Percentiles rank a stretch among this genome's conserved stretches.
These are phyloP conservation scores for Willaertia magna DNA, from an alignment of 208 protist species.

Conservation along the genomic window DNA sequence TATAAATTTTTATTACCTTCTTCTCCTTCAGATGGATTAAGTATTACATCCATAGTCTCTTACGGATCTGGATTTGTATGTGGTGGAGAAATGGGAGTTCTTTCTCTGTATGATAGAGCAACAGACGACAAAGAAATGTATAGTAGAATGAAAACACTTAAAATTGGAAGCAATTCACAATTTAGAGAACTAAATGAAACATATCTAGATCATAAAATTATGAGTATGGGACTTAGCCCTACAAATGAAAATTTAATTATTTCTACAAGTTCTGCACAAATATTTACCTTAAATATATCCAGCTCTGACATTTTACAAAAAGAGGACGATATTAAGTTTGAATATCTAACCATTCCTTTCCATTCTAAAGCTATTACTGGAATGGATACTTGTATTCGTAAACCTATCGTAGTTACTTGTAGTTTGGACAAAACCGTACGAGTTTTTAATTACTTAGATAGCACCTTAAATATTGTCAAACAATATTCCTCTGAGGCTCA, in stretches of 20 bases:
- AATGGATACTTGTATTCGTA: conserved; percentile 78
- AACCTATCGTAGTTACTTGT: conserved; percentile 81
- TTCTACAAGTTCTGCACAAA: conserved; percentile 73
- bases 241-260: conserved; percentile 71
- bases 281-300: conserved; percentile 74
- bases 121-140: conserved; percentile 75
- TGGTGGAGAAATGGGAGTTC: conserved; percentile 74
- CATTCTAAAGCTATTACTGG: conserved; percentile 67
- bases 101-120: conserved; percentile 74
- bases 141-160: conserved; percentile 72
- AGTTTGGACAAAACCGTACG: conserved; percentile 68
- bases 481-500: conserved; percentile 72
- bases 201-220: conserved; percentile 37
- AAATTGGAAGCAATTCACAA: conserved; percentile 47
- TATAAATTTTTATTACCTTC: conserved; percentile 61
- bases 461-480: conserved; percentile 73
- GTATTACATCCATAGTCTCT: conserved; percentile 60
- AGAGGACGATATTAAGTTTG: conserved; percentile 70
- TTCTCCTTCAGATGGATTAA: conserved; percentile 63
- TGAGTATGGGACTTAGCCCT: conserved; percentile 61
- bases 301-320: conserved; percentile 76
- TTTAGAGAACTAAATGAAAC: conserved; percentile 30
- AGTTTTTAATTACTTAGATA: conserved; percentile 88
- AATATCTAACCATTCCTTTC: conserved; percentile 70
- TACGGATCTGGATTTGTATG: conserved; percentile 85